A percentile compares a stretch with the other conserved stretches of the same genome.
These are phyloP conservation scores for Rubia peregrina DNA, from an alignment of 305 asterid species.

Conservation along the genomic window DNA sequence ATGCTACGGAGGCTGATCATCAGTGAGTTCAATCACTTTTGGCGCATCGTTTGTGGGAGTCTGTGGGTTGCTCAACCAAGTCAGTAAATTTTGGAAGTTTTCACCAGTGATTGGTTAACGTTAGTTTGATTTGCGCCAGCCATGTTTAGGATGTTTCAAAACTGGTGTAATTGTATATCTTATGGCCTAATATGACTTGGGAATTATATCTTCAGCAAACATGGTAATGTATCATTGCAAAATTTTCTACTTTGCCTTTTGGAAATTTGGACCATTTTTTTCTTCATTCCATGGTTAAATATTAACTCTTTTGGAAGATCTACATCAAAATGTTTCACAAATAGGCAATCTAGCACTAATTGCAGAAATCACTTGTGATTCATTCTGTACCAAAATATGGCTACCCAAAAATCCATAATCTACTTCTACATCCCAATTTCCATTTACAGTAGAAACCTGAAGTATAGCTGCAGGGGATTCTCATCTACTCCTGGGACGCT, in stretches of 20 bases:
- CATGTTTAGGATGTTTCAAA: background rate
- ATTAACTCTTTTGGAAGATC: background rate
- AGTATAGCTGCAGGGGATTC: background rate
- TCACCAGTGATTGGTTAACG: background rate
- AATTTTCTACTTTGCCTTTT: background rate
- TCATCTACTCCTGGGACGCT: conserved; percentile 1
- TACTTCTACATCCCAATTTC: background rate
- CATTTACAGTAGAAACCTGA: background rate
- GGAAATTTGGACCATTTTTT: background rate
- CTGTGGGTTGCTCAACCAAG: background rate
- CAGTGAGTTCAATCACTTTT: conserved; percentile 14
- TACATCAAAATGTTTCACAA: background rate
- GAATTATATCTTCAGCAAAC: background rate
- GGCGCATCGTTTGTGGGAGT: background rate
- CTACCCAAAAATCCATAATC: background rate
- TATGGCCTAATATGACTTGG: background rate
- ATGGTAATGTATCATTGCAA: background rate
- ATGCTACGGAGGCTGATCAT: conserved; percentile 39
- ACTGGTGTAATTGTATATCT: background rate
- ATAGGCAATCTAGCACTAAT: background rate
- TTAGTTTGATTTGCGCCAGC: background rate
- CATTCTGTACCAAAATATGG: conserved; percentile 2
- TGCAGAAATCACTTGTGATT: background rate
- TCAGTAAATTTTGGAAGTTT: background rate
- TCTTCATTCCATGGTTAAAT: background rate